Evolutionary conservation across 179 eudicot species (phyloP).

Genomic region (Camellia oleifera): DNA sequence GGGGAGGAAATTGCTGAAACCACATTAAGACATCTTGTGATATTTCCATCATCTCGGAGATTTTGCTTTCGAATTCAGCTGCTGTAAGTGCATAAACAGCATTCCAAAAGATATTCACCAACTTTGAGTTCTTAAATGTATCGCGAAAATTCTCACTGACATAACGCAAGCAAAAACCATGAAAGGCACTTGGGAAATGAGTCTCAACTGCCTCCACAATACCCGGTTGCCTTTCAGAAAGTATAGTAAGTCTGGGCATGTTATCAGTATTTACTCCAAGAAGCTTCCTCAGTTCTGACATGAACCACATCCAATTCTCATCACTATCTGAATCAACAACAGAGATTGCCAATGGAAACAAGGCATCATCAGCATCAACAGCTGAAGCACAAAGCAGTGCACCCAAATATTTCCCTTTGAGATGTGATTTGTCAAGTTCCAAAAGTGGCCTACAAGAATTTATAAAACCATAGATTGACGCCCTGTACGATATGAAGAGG

Average conservation of each 20-base stretch:
- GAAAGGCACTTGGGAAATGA: constrained; percentile 87
- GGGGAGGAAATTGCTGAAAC: constrained; percentile 69
- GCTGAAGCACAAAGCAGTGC: constrained; percentile 78
- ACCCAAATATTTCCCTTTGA: constrained; percentile 87
- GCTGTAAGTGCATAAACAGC: constrained; percentile 88
- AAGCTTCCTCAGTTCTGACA: constrained; percentile 77
- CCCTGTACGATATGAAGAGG: constrained; percentile 74
- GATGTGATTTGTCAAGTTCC: constrained; percentile 65
- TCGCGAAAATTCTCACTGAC: constrained; percentile 83
- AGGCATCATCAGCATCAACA: constrained; percentile 79
- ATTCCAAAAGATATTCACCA: constrained; percentile 84
- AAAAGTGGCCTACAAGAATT: constrained; percentile 85
- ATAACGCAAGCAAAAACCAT: constrained; percentile 82
- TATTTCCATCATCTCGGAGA: constrained; percentile 64
- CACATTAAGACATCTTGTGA: constrained; percentile 74
- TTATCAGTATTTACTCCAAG: constrained; percentile 83
- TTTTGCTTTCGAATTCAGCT: constrained; percentile 66
- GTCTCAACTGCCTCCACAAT: constrained; percentile 86
- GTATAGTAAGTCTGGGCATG: constrained; percentile 89
- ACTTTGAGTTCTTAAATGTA: constrained; percentile 62
- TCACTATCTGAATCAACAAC: constrained; percentile 84
- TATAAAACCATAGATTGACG: constrained; percentile 80
- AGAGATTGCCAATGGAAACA: constrained; percentile 85
- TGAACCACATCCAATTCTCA: constrained; percentile 97
- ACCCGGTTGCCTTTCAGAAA: constrained; percentile 79